Evolutionary conservation across 768 basidiomycete genomes (phyloP).

Genomic region (Serendipita indica): DNA sequence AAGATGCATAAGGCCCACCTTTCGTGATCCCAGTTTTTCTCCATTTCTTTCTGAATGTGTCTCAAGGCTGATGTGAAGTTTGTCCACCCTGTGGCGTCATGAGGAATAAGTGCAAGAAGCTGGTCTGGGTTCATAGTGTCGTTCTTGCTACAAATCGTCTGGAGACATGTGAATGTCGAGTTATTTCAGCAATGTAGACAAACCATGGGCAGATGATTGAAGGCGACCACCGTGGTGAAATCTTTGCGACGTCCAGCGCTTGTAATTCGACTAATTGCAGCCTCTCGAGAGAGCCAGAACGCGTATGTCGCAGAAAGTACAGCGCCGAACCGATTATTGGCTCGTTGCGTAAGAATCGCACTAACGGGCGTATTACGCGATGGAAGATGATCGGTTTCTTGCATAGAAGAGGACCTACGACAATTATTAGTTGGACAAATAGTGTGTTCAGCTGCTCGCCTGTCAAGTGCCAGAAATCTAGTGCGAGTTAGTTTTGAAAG

Average conservation of each 20-base stretch:
- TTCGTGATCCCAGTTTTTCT: not conserved
- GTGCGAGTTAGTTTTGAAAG: not conserved
- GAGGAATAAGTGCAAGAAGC: not conserved
- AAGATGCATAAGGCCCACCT: not conserved
- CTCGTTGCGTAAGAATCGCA: constrained; percentile 23
- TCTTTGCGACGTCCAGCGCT: not conserved
- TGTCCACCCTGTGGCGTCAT: not conserved
- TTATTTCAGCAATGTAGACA: not conserved
- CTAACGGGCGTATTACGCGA: constrained; percentile 30
- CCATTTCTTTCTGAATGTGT: not conserved
- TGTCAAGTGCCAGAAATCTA: constrained; percentile 41
- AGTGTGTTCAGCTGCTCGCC: constrained; percentile 15
- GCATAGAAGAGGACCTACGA: constrained; percentile 35
- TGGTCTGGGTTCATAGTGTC: not conserved
- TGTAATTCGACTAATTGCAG: constrained; percentile 20
- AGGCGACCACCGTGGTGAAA: not conserved
- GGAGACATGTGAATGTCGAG: not conserved
- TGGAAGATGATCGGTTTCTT: constrained; percentile 27
- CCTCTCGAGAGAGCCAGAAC: constrained; percentile 41
- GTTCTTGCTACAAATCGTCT: not conserved
- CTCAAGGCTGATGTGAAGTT: not conserved
- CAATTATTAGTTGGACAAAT: not conserved
- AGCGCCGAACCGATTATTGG: constrained; percentile 42
- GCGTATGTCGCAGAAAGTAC: constrained; percentile 39
- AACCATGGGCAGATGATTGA: not conserved